phyloP scores from a whole-genome alignment of 345 rosid species.

The Rhizophora mangle region DNA sequence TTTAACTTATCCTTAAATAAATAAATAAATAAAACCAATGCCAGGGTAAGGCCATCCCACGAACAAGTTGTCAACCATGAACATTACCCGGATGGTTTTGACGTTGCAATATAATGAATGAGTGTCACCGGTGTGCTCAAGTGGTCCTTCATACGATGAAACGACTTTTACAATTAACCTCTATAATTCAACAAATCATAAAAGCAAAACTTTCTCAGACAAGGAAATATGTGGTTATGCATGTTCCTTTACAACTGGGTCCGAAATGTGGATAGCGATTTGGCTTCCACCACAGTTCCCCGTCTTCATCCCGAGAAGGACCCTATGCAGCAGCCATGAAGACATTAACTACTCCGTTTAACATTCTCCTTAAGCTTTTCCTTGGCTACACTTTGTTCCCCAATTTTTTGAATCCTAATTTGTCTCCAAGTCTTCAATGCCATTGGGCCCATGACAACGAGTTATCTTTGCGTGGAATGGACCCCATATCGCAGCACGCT shows the following conservation, averaged over 20 bases:
- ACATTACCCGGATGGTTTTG: too few relatives aligned
- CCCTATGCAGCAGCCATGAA: background rate
- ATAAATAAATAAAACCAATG: too few relatives aligned
- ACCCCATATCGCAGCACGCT: too few relatives aligned
- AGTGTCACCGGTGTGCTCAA: too few relatives aligned
- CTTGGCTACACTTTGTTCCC: constrained; percentile 3
- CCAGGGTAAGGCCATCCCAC: too few relatives aligned
- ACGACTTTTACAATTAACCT: too few relatives aligned
- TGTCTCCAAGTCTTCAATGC: constrained; percentile 6
- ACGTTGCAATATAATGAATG: too few relatives aligned
- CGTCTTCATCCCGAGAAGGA: background rate
- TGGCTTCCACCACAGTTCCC: background rate
- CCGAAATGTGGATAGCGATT: background rate
- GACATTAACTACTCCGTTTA: background rate
- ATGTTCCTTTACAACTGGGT: background rate
- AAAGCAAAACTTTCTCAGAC: background rate
- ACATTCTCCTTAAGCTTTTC: background rate
- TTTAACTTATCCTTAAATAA: too few relatives aligned
- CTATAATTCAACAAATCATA: too few relatives aligned
- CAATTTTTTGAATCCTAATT: constrained; percentile 22
- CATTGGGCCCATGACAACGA: background rate
- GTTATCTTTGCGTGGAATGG: background rate
- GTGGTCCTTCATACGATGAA: too few relatives aligned
- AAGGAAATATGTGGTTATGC: background rate
- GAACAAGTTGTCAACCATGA: too few relatives aligned